Conservation (phyloP, 2,329 filamentous ascomycete species). For the Calonectria honghensis region DNA sequence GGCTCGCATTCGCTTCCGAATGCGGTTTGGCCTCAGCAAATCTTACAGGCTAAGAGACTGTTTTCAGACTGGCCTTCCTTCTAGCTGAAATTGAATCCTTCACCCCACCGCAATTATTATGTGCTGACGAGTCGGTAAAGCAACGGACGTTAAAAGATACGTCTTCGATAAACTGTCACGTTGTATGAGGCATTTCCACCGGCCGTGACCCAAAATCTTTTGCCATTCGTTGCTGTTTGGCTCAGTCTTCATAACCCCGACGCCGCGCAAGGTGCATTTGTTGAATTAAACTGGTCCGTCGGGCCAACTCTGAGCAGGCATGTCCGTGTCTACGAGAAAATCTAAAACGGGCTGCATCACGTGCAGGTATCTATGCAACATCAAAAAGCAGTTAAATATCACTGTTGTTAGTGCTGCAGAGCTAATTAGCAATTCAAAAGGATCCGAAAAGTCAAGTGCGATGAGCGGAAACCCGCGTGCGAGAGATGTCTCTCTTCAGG, state of each 20-base stretch:
- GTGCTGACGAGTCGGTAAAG: not conserved
- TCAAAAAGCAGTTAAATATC: not conserved
- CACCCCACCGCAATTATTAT: not conserved
- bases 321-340: not conserved
- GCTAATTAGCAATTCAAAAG: not conserved
- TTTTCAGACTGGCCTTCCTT: not conserved
- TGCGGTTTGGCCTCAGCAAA: not conserved
- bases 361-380: not conserved
- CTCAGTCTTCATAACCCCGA: not conserved
- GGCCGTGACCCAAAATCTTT: not conserved
- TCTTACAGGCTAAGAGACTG: not conserved
- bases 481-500: slow-evolving; percentile 24
- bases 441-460: slow-evolving; percentile 36
- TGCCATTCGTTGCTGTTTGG: not conserved
- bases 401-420: not conserved
- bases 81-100: not conserved
- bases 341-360: slow-evolving; percentile 5
- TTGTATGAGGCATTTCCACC: not conserved
- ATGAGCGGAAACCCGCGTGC: slow-evolving; percentile 25
- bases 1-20: not conserved
- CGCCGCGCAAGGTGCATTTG: not conserved
- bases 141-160: not conserved
- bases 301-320: not conserved
- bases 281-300: not conserved
- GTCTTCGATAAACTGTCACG: not conserved